Base-by-base conservation (phyloP, 106 monocot species). In the Iris macrosiphon region DNA sequence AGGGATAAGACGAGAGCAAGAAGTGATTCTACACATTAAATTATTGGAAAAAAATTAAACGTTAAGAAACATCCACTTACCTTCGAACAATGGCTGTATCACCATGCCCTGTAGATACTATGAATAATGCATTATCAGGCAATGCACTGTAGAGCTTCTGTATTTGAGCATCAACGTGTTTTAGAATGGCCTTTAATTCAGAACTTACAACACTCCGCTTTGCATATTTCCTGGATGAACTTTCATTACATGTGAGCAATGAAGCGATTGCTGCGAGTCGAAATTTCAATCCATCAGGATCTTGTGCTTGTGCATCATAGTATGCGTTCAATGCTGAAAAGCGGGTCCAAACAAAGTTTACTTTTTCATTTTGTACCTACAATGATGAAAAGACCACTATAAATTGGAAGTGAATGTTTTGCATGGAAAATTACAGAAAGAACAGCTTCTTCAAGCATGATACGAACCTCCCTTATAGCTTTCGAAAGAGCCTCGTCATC, bases 31-130 rank as follows among this genome's bases (percentile, higher is more conserved):
- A n/a, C n/a, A n/a, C n/a, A n/a, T n/a, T n/a, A n/a, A n/a, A n/a
- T n/a, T n/a, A n/a, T n/a, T n/a, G n/a, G n/a, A n/a, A 29, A 4
- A 49, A 29, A 2, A 14, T 12, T 11, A 48, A 2, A 25, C 23
- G 32, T 32, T 4, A 52, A 23, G 40, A 7, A 18, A 40, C 6
- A 15, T 40, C 5, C 30, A 17, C 41, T 62, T 73, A 98, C 96
- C 90, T 87, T 54, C 83, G 89, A 63, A 98, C 82, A 45, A 83
- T 65, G 22, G 83, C 86, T 38, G 80, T 98, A 75, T 98, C 78
- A 17, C 90, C 96, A 75, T 98, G 96, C 16, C 90, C 96, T 42
- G 72, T 87, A 16, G 72, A 82, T 59, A 90, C 56, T 28, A 98
- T 80, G 31, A 90, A 61, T 72, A 98, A 83, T 15, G 86, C 31